Base-by-base conservation (phyloP, 2,329 filamentous ascomycete genomes). In the Neonectria magnoliae region DNA sequence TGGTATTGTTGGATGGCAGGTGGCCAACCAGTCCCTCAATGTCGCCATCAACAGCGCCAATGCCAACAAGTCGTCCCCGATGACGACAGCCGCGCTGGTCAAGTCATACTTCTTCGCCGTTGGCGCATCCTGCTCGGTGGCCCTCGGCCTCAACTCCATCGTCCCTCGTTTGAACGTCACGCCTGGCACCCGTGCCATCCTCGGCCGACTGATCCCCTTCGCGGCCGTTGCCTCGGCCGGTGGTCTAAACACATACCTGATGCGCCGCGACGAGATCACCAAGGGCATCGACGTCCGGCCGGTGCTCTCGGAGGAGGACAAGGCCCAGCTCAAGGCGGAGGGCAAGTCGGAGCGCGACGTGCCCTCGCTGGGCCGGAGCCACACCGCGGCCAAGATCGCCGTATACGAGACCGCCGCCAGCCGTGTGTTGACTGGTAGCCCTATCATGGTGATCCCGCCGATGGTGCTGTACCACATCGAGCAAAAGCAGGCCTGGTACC, bases 21-120 rank as follows among this genome's bases (percentile, higher is more conserved):
- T 98, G 63, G 89, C 92, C 71, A 99, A 99, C 81, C 96, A 99
- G 83, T 98, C 94, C 13, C 90, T 99, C 73, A 99, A 99, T 79
- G 96, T 99, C 29, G 95, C 93, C 71, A 95, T 99, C 85, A 99
- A 99, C 86, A 94, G 90, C 78, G 93, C 95, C 76, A 99, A 99
- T 79, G 93, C 95, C 68, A 99, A 99, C 87, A 99, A 99, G 81
- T 97, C 94, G 42, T 94, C 93, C 3, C 93, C 95, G 1, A 87
- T 98, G 68, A 92, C 92, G 20, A 91, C 89, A 64, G 88, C 88
- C 22, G 92, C 93, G 71, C 90, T 99, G 67, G 87, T 91, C 67
- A 90, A 97, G 80, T 98, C 94, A 56, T 99, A 98, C 84, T 88
- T 92, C 77, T 86, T 97, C 66, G 96, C 96, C 58, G 96, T 99